Evolutionary conservation across 2,329 filamentous ascomycete genomes (phyloP), one percentile per base, ranked within the genome.

Genomic region (Aspergillus udagawae): DNA sequence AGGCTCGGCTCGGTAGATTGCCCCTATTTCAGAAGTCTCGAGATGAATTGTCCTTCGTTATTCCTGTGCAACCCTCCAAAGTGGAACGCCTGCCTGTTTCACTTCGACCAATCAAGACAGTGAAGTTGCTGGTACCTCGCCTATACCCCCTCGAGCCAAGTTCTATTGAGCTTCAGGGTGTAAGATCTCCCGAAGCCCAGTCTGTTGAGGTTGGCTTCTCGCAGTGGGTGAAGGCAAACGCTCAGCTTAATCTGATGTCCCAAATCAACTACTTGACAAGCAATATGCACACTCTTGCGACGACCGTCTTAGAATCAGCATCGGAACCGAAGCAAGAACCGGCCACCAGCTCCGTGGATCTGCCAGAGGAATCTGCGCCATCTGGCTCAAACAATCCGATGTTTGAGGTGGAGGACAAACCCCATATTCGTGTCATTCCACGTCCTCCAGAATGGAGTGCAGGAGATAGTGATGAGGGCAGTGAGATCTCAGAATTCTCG

Each of bases 371-470:
- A 5, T 54, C 57, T n/a, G 35, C 60, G 58, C 58, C 58, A 58
- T 53, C 55, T 29, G 62, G 67, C 6, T 55, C 60, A 9, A 21
- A 28, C 8, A 38, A 55, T 12, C 27, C 51, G 23, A n/a, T 51
- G 1, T 47, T 58, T 17, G 51, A 53, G 21, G 49, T 70, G 8
- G 75, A 78, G 49, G 85, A 84, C 28, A 83, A 81, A 56, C 80
- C 81, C 35, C 90, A 93, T 66, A 76, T 94, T 51, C 83, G 87
- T 58, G 76, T 89, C 57, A 90, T 94, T 53, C 83, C 88, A 10
- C 81, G 90, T 7, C 91, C 91, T 9, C 88, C 89, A 0, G 91
- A 95, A 72, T 95, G 91, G 91, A 73, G 73, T 28, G 68, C 77
- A 14, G 71, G 62, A 2, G 70, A 67, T 4, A 63, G 64, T 21